phyloP scores from a whole-genome alignment of 306 rosid species.

The Castanopsis chinensis region DNA sequence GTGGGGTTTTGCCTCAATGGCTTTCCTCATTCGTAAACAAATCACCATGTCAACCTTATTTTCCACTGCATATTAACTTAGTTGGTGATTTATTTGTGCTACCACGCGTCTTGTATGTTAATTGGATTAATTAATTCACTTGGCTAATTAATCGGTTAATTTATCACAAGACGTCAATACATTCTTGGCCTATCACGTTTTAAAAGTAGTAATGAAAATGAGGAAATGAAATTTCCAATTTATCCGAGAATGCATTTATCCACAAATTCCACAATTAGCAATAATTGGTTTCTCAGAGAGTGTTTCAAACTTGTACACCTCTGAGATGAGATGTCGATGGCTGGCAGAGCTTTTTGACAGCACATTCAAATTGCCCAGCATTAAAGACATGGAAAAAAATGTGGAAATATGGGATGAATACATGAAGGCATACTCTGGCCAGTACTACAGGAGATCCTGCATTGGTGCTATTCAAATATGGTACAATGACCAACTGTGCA shows the following conservation, averaged over 20 bases:
- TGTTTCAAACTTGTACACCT: constrained; percentile 45
- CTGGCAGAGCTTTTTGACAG: constrained; percentile 58
- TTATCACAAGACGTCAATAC: too few relatives aligned
- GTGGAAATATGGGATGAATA: constrained; percentile 38
- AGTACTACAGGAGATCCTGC: constrained; percentile 46
- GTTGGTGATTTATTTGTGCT: too few relatives aligned
- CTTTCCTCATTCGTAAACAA: too few relatives aligned
- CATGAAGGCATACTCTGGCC: constrained; percentile 32
- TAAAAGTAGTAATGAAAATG: background rate
- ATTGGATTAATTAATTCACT: too few relatives aligned
- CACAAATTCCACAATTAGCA: constrained; percentile 42
- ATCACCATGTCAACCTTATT: too few relatives aligned
- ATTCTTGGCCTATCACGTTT: too few relatives aligned
- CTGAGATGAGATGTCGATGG: constrained; percentile 68
- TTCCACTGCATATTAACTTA: too few relatives aligned
- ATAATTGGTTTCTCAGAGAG: constrained; percentile 49
- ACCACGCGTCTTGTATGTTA: too few relatives aligned
- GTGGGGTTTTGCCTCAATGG: too few relatives aligned
- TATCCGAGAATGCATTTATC: constrained; percentile 40
- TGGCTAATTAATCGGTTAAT: too few relatives aligned
- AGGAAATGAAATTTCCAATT: background rate
- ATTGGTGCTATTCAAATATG: constrained; percentile 46
- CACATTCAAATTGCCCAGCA: constrained; percentile 51
- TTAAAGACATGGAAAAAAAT: constrained; percentile 58
- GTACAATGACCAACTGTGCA: constrained; percentile 61